phyloP scores from a whole-genome alignment of 2,329 filamentous ascomycete species.

The Pyrenophora seminiperda region DNA sequence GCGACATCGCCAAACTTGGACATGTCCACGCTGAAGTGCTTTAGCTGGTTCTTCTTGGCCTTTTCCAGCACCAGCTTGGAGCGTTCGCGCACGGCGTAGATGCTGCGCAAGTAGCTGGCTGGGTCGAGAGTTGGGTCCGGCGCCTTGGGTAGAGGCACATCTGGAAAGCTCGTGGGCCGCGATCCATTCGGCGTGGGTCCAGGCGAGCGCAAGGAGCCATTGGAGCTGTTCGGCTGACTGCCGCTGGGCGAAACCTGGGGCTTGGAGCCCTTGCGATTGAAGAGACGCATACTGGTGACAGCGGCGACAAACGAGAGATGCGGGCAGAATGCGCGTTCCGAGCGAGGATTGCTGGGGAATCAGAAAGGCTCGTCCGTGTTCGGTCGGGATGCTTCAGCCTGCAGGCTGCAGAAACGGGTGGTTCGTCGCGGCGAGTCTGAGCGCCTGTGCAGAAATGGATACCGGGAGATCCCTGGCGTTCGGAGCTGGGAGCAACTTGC shows the following conservation, averaged over 20 bases:
- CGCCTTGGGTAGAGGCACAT: constrained; percentile 79
- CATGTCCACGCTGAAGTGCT: constrained; percentile 89
- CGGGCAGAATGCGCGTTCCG: constrained; percentile 12
- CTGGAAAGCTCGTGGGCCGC: constrained; percentile 61
- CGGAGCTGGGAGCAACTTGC: constrained; percentile 20
- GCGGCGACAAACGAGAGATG: constrained; percentile 12
- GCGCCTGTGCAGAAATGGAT: constrained; percentile 28
- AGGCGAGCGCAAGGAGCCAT: constrained; percentile 58
- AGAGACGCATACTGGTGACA: constrained; percentile 56
- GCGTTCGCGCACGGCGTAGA: constrained; percentile 84
- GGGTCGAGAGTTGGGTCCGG: constrained; percentile 89
- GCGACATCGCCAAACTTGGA: constrained; percentile 82
- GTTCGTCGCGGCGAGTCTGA: not conserved
- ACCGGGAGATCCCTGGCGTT: constrained; percentile 27
- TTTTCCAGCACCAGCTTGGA: constrained; percentile 75
- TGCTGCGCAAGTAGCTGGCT: constrained; percentile 85
- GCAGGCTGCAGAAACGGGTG: too few species aligned
- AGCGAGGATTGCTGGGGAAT: constrained; percentile 9
- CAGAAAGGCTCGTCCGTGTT: constrained; percentile 7
- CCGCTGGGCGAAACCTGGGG: constrained; percentile 41
- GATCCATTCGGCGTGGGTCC: constrained; percentile 51
- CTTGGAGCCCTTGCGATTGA: constrained; percentile 57
- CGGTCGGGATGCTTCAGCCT: constrained; percentile 9
- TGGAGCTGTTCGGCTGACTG: constrained; percentile 52
- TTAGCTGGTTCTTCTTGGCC: constrained; percentile 75